A percentile compares a stretch with the other conserved stretches of the same genome.
These are phyloP conservation scores for Hawksworthiomyces lignivorus DNA, from an alignment of 2,329 filamentous ascomycete genomes.

Conservation along the genomic window DNA sequence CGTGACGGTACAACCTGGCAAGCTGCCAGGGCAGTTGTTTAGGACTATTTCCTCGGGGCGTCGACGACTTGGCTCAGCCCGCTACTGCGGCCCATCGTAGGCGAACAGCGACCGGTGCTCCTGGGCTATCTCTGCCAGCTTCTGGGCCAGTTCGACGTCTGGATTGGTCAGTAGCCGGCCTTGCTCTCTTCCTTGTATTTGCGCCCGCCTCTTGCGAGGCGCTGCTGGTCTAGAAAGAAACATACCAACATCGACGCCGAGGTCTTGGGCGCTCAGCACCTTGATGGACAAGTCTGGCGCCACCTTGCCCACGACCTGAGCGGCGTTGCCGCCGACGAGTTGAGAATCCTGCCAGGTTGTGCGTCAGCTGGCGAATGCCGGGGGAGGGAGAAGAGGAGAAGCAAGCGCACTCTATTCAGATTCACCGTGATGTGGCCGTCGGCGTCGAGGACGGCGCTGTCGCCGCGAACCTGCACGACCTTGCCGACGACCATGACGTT, in stretches of 20 bases:
- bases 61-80: too few relatives aligned
- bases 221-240: neutral
- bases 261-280: conserved; percentile 60
- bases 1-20: too few relatives aligned
- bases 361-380: neutral
- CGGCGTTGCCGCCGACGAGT: conserved; percentile 59
- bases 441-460: conserved; percentile 72
- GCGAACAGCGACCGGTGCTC: conserved; percentile 6
- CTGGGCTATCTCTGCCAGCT: conserved; percentile 15
- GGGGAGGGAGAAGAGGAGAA: neutral
- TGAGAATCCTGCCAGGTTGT: conserved; percentile 53
- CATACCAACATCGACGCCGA: conserved; percentile 63
- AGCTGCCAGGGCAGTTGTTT: too few relatives aligned
- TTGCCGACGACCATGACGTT: conserved; percentile 82
- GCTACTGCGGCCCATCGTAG: too few relatives aligned
- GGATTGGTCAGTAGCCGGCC: too few relatives aligned
- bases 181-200: too few relatives aligned
- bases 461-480: conserved; percentile 73
- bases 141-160: conserved; percentile 15
- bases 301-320: conserved; percentile 75
- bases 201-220: too few relatives aligned
- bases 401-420: conserved; percentile 58
- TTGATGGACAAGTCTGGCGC: conserved; percentile 65
- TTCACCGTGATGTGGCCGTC: conserved; percentile 68
- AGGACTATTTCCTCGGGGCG: too few relatives aligned